Evolutionary conservation across 2,329 filamentous ascomycete genomes (phyloP).

Genomic region (Gnomoniopsis sp.): DNA sequence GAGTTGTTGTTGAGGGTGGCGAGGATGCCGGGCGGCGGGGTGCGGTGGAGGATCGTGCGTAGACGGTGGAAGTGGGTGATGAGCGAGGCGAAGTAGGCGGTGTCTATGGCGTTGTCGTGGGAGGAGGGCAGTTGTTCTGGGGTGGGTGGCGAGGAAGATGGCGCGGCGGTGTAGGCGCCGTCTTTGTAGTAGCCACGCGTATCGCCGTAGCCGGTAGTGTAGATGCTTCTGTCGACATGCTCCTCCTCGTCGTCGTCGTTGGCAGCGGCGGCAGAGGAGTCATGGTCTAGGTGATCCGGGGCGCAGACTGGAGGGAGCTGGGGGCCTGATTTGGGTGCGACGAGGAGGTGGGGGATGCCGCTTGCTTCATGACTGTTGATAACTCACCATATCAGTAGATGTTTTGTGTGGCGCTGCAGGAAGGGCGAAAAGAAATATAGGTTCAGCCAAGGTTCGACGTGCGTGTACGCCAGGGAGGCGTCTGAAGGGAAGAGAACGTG

Average conservation of each 20-base stretch:
- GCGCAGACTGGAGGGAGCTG: slow-evolving; percentile 41
- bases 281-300: slow-evolving; percentile 26
- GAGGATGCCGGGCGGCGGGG: slow-evolving; percentile 51
- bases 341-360: slow-evolving; percentile 67
- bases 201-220: slow-evolving; percentile 48
- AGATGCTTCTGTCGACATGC: slow-evolving; percentile 39
- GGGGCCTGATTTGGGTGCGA: slow-evolving; percentile 56
- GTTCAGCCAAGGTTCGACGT: slow-evolving; percentile 15
- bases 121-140: slow-evolving; percentile 23
- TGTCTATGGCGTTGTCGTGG: slow-evolving; percentile 43
- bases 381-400: slow-evolving; percentile 50
- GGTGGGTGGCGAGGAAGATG: slow-evolving; percentile 27
- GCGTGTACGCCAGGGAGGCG: slow-evolving; percentile 27
- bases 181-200: slow-evolving; percentile 68
- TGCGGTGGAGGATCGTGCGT: slow-evolving; percentile 55
- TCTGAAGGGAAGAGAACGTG: not conserved
- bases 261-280: slow-evolving; percentile 28
- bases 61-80: slow-evolving; percentile 62
- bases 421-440: not conserved
- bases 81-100: slow-evolving; percentile 66
- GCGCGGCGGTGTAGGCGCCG: slow-evolving; percentile 71
- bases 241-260: slow-evolving; percentile 26
- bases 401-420: slow-evolving; percentile 4
- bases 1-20: slow-evolving; percentile 41
- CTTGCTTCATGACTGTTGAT: slow-evolving; percentile 68